Conservation (phyloP, 2,329 filamentous ascomycete species). For the Epichloe scottii region DNA sequence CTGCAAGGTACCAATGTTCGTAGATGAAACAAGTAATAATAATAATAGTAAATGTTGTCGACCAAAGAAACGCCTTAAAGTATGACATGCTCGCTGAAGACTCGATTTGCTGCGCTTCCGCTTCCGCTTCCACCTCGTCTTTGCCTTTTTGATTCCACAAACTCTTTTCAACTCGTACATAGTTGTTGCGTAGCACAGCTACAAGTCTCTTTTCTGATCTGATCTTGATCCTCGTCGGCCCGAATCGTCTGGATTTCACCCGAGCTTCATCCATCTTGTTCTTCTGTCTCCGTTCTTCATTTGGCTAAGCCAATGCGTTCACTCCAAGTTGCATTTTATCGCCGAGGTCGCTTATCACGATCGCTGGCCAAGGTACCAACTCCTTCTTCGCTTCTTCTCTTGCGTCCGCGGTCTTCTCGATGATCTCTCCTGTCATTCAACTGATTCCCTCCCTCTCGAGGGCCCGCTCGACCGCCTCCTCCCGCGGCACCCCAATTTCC, state of each 20-base stretch:
- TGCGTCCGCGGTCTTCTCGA: constrained; percentile 24
- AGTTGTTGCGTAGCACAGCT: not conserved
- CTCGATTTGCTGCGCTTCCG: not conserved
- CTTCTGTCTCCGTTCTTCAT: not conserved
- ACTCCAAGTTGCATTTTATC: constrained; percentile 18
- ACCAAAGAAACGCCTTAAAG: not conserved
- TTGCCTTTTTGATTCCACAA: not conserved
- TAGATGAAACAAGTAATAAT: not conserved
- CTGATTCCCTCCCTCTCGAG: constrained; percentile 19
- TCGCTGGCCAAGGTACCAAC: constrained; percentile 26
- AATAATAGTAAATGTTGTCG: not conserved
- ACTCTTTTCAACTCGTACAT: not conserved
- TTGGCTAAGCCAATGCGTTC: not conserved
- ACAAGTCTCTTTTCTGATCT: not conserved
- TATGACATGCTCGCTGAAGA: not conserved
- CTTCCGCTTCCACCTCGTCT: not conserved
- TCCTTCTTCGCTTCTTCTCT: constrained; percentile 36
- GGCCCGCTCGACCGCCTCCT: constrained; percentile 16
- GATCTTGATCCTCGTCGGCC: not conserved
- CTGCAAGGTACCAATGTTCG: not conserved
- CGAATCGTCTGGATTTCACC: not conserved
- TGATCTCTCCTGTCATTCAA: constrained; percentile 20
- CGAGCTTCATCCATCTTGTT: not conserved
- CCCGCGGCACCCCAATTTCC: constrained; percentile 10
- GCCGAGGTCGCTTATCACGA: constrained; percentile 42